A percentile compares a stretch with the other conserved stretches of the same genome.
Conservation (phyloP, 371 early-diverging fungal species). For the Mucor piriformis region DNA sequence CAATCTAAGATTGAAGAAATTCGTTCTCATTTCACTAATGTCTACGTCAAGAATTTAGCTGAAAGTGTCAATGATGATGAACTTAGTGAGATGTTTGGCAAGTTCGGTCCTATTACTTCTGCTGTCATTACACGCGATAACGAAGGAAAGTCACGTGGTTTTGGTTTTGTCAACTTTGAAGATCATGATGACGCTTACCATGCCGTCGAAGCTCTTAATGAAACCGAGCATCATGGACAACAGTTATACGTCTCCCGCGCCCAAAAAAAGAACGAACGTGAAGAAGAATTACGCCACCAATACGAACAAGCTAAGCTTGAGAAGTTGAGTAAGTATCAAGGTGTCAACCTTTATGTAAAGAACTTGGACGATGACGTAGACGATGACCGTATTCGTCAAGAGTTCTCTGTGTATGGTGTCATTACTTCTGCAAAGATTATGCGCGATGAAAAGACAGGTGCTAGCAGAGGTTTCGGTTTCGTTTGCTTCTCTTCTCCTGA, state of each 20-base stretch:
- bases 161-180: constrained; percentile 92
- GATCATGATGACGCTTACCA: constrained; percentile 78
- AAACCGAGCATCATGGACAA: constrained; percentile 76
- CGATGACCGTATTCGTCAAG: constrained; percentile 83
- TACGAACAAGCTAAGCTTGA: constrained; percentile 84
- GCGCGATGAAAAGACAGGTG: constrained; percentile 76
- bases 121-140: constrained; percentile 65
- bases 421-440: constrained; percentile 92
- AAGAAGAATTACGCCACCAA: constrained; percentile 83
- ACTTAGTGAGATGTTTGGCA: constrained; percentile 69
- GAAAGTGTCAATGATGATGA: constrained; percentile 73
- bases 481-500: constrained; percentile 80
- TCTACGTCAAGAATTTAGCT: constrained; percentile 93
- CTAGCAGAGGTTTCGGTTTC: constrained; percentile 73
- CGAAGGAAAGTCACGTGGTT: constrained; percentile 74
- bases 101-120: constrained; percentile 80
- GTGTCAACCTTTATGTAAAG: constrained; percentile 91
- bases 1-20: constrained; percentile 77
- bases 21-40: constrained; percentile 84
- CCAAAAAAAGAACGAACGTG: constrained; percentile 93
- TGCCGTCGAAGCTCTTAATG: constrained; percentile 88
- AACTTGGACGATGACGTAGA: constrained; percentile 88
- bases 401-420: constrained; percentile 84
- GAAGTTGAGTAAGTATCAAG: constrained; percentile 88
- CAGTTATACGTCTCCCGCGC: constrained; percentile 90